Evolutionary conservation across 2,329 filamentous ascomycete genomes (phyloP).

Genomic region (Colletotrichum higginsianum): DNA sequence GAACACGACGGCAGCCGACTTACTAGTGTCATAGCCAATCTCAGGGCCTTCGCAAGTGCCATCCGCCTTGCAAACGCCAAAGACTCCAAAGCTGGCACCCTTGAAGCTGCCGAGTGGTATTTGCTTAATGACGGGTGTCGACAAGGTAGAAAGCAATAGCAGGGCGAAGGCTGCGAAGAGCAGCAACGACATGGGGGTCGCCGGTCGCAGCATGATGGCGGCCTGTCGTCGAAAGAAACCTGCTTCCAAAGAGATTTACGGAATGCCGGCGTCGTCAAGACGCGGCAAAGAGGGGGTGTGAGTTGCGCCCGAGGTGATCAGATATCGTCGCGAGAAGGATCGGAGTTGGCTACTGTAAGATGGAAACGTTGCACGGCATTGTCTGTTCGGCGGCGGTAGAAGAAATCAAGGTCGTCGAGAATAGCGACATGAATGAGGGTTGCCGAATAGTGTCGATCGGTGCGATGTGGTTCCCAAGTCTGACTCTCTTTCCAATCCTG

Average conservation of each 20-base stretch:
- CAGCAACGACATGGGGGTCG: slow-evolving; percentile 89
- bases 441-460: slow-evolving; percentile 19
- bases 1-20: slow-evolving; percentile 51
- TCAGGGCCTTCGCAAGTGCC: slow-evolving; percentile 78
- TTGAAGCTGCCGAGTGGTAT: slow-evolving; percentile 87
- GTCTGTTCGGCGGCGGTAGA: slow-evolving; percentile 10
- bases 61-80: slow-evolving; percentile 83
- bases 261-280: slow-evolving; percentile 61
- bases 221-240: slow-evolving; percentile 49
- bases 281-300: slow-evolving; percentile 53
- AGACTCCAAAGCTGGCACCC: slow-evolving; percentile 89
- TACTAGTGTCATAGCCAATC: slow-evolving; percentile 90
- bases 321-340: slow-evolving; percentile 12
- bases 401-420: slow-evolving; percentile 3
- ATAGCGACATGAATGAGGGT: slow-evolving; percentile 31
- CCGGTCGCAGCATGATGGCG: slow-evolving; percentile 86
- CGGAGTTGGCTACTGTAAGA: slow-evolving; percentile 20
- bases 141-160: slow-evolving; percentile 89
- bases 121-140: slow-evolving; percentile 87
- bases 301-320: slow-evolving; percentile 3
- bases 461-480: slow-evolving; percentile 18
- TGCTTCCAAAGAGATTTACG: slow-evolving; percentile 50
- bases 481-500: slow-evolving; percentile 7
- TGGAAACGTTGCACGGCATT: slow-evolving; percentile 31
- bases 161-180: slow-evolving; percentile 89